phyloP scores from a whole-genome alignment of 164 flowering plant species.

The Brasenia schreberi region DNA sequence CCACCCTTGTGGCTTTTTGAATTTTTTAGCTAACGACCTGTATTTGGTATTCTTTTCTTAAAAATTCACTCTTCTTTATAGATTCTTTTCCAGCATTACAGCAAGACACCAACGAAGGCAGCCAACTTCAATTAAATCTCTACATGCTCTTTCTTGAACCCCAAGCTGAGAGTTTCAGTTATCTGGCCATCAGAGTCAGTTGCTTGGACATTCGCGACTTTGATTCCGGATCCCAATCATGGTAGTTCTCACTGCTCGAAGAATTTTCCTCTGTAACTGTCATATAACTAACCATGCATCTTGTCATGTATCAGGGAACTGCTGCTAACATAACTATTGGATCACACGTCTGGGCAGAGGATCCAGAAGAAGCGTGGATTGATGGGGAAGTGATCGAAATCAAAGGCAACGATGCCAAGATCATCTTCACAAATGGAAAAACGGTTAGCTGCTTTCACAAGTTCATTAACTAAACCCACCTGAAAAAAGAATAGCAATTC shows the following conservation, averaged over 20 bases:
- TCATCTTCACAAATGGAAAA: constrained; percentile 35
- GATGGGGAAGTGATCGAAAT: constrained; percentile 59
- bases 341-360: constrained; percentile 77
- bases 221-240: neutral
- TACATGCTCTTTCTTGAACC: neutral
- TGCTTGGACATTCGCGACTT: neutral
- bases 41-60: neutral
- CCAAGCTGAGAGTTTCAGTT: neutral
- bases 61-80: neutral
- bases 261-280: neutral
- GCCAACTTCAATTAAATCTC: neutral
- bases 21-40: neutral
- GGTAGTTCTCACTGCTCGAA: neutral
- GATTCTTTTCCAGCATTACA: neutral
- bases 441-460: constrained; percentile 26
- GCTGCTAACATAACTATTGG: constrained; percentile 67
- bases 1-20: neutral
- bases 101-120: neutral
- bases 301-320: constrained; percentile 41
- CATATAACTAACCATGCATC: neutral
- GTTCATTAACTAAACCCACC: no score
- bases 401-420: constrained; percentile 41
- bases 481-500: no score
- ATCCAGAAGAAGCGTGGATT: constrained; percentile 63
- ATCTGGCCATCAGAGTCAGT: neutral